These are phyloP conservation scores for Paratinospora sagittata DNA, from an alignment of 164 flowering plant species.

Conservation along the genomic window DNA sequence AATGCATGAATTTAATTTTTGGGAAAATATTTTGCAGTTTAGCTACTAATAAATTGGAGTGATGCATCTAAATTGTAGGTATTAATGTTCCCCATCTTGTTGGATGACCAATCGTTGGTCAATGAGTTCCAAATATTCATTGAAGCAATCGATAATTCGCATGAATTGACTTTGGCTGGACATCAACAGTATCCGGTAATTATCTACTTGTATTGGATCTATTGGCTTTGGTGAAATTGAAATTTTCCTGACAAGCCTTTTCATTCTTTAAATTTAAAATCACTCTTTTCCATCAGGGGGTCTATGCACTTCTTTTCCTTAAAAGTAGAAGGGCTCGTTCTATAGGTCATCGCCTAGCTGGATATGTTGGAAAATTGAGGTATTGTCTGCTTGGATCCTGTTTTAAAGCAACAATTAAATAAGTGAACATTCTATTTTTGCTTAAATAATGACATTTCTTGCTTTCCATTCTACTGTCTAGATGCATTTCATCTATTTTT, in stretches of 20 bases:
- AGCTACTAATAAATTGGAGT: not conserved
- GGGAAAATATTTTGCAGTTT: not conserved
- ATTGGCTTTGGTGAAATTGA: not conserved
- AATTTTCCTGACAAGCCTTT: not conserved
- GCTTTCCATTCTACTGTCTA: no score
- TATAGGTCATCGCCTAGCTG: constrained; percentile 80
- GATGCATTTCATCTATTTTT: no score
- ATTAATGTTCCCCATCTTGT: constrained; percentile 66
- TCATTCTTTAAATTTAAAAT: not conserved
- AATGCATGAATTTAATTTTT: not conserved
- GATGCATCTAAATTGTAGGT: constrained; percentile 40
- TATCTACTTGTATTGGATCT: not conserved
- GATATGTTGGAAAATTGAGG: constrained; percentile 79
- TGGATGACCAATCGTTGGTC: constrained; percentile 69
- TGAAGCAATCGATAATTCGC: constrained; percentile 71
- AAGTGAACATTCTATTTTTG: no score
- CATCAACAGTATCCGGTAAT: constrained; percentile 87
- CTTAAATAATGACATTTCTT: no score
- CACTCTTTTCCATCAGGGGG: constrained; percentile 52
- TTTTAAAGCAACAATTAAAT: not conserved
- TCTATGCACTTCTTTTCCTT: constrained; percentile 80
- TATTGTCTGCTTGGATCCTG: constrained; percentile 22
- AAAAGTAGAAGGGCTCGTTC: constrained; percentile 66
- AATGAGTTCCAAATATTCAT: constrained; percentile 72
- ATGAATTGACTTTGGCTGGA: constrained; percentile 73